Evolutionary conservation across 2,329 filamentous ascomycete genomes (phyloP).

Genomic region (Dendrostoma leiphaemia): DNA sequence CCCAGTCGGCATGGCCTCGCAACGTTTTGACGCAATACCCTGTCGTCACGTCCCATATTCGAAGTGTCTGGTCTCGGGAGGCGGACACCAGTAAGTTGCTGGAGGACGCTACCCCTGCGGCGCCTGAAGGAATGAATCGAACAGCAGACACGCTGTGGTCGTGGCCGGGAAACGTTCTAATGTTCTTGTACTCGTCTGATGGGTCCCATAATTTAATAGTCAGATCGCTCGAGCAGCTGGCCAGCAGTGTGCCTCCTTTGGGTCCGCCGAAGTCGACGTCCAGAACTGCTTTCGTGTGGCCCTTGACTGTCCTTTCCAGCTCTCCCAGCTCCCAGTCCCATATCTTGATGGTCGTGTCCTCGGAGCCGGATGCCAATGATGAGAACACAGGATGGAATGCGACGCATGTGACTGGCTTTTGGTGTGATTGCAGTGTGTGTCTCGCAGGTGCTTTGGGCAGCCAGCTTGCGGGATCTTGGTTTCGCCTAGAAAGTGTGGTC

Average conservation of each 20-base stretch:
- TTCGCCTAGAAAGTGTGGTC: slow-evolving; percentile 70
- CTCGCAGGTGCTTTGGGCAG: slow-evolving; percentile 79
- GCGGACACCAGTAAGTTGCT: slow-evolving; percentile 85
- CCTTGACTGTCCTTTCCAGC: slow-evolving; percentile 85
- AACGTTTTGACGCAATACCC: slow-evolving; percentile 93
- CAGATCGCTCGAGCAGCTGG: slow-evolving; percentile 80
- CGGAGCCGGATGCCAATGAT: slow-evolving; percentile 83
- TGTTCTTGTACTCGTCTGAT: slow-evolving; percentile 90
- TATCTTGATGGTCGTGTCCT: slow-evolving; percentile 92
- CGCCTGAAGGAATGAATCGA: slow-evolving; percentile 82
- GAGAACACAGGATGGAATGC: slow-evolving; percentile 93
- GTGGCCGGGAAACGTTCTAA: slow-evolving; percentile 84
- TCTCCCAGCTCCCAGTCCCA: slow-evolving; percentile 97
- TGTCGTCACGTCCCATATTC: slow-evolving; percentile 91
- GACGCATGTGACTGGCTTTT: slow-evolving; percentile 77
- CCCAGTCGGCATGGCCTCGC: slow-evolving; percentile 82
- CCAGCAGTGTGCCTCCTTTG: slow-evolving; percentile 73
- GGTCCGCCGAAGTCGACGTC: slow-evolving; percentile 91
- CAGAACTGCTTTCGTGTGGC: slow-evolving; percentile 83
- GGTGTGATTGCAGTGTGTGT: slow-evolving; percentile 80
- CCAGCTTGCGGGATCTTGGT: slow-evolving; percentile 83
- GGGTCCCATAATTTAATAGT: slow-evolving; percentile 97
- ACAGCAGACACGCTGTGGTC: slow-evolving; percentile 90
- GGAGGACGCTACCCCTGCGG: slow-evolving; percentile 72
- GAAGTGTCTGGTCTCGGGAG: slow-evolving; percentile 78